Conservation (phyloP, 441 rosid species). For the Euphorbia celastroides region DNA sequence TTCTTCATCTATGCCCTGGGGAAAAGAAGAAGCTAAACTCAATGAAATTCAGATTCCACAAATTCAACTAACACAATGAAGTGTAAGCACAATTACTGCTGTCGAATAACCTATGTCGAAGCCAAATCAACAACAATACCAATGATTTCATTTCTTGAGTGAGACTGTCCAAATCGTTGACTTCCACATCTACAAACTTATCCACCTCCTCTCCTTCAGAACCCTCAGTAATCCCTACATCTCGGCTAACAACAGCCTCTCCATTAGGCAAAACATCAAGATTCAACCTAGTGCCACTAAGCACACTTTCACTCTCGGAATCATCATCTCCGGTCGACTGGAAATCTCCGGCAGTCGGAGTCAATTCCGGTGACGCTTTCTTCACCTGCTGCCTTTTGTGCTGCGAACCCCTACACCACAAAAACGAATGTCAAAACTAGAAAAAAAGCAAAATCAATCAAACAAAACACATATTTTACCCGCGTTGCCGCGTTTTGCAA, state of each 20-base stretch:
- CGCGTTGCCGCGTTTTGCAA: slow-evolving; percentile 75
- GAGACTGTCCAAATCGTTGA: slow-evolving; percentile 18
- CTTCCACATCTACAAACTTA: slow-evolving; percentile 20
- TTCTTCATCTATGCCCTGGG: slow-evolving; percentile 13
- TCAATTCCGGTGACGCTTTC: slow-evolving; percentile 42
- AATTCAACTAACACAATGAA: background rate
- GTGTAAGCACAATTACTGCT: background rate
- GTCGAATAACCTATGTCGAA: background rate
- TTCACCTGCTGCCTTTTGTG: slow-evolving; percentile 43
- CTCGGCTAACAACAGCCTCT: slow-evolving; percentile 16
- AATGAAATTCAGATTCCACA: background rate
- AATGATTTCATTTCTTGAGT: slow-evolving; percentile 41
- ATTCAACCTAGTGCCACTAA: slow-evolving; percentile 18
- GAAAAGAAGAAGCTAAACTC: background rate
- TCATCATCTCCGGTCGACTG: slow-evolving; percentile 33
- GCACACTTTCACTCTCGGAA: slow-evolving; percentile 28
- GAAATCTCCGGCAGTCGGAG: slow-evolving; percentile 30
- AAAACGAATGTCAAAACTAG: background rate
- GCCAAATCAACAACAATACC: slow-evolving; percentile 33
- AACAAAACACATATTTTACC: slow-evolving; percentile 30
- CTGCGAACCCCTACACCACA: slow-evolving; percentile 30
- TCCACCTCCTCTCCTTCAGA: background rate
- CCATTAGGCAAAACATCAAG: slow-evolving; percentile 20
- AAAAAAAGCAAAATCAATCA: background rate
- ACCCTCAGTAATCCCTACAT: slow-evolving; percentile 17